A percentile compares a stretch with the other conserved stretches of the same genome.
Conservation (phyloP, 2,329 filamentous ascomycete species). For the Fusarium aywerte region DNA sequence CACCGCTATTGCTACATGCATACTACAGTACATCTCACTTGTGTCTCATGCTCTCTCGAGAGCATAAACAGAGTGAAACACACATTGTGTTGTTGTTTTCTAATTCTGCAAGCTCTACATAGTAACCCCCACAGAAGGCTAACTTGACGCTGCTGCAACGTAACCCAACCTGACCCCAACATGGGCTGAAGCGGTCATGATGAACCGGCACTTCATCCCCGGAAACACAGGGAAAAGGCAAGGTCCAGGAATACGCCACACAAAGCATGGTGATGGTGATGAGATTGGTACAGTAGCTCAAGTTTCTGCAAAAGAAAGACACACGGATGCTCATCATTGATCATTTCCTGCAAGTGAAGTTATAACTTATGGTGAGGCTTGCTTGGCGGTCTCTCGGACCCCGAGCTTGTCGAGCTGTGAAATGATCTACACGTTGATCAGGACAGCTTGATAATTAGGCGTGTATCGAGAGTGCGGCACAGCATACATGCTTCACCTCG, state of each 20-base stretch:
- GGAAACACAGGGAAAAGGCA: slow-evolving; percentile 3
- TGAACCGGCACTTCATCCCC: neutral
- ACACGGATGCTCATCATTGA: neutral
- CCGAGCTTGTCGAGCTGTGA: slow-evolving; percentile 31
- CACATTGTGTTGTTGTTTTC: slow-evolving; percentile 1
- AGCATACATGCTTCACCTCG: neutral
- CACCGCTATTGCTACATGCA: neutral
- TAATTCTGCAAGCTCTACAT: neutral
- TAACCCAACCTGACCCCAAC: no score
- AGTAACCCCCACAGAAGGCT: neutral
- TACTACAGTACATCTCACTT: neutral
- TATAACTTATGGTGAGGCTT: slow-evolving; percentile 18
- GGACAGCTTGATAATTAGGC: slow-evolving; percentile 12
- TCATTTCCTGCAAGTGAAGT: neutral
- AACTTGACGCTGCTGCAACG: neutral
- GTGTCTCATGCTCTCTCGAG: neutral
- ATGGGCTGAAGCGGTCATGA: neutral
- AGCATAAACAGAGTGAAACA: slow-evolving; percentile 5
- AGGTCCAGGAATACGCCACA: neutral
- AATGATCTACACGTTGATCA: slow-evolving; percentile 42
- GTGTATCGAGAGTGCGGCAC: neutral
- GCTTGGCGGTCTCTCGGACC: slow-evolving; percentile 22
- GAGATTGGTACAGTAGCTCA: neutral
- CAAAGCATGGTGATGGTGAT: neutral
- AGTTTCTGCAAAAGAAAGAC: no score